Conservation (phyloP, 192 early-diverging fungal genomes). For the Pilobolus umbonatus region DNA sequence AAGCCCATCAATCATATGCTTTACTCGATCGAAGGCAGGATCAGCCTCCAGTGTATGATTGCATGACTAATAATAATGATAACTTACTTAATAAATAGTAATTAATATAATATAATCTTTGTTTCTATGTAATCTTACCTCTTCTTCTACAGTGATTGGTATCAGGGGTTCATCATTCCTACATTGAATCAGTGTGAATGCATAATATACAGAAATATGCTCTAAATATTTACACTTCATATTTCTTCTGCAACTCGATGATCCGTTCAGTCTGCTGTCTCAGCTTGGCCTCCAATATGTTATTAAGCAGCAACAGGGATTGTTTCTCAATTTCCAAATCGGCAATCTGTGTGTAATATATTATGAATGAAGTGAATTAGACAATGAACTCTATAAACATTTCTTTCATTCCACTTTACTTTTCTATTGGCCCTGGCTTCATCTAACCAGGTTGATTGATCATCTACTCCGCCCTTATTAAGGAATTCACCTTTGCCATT, state of each 20-base stretch:
- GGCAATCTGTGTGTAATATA: slow-evolving; percentile 21
- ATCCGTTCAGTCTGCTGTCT: slow-evolving; percentile 15
- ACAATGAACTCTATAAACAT: not conserved
- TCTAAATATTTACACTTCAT: slow-evolving; percentile 14
- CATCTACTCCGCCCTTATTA: slow-evolving; percentile 11
- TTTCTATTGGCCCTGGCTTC: slow-evolving; percentile 27
- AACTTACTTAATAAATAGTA: slow-evolving; percentile 3
- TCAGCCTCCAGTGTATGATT: slow-evolving; percentile 3
- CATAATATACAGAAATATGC: not conserved
- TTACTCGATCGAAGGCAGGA: slow-evolving; percentile 4
- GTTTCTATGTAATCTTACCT: slow-evolving; percentile 15
- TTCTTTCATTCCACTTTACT: slow-evolving; percentile 3
- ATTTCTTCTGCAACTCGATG: slow-evolving; percentile 22
- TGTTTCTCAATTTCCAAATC: slow-evolving; percentile 28
- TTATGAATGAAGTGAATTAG: not conserved
- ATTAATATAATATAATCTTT: not conserved
- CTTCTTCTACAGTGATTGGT: slow-evolving; percentile 21
- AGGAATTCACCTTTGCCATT: slow-evolving; percentile 32
- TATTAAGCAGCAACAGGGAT: slow-evolving; percentile 18
- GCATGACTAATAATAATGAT: slow-evolving; percentile 4
- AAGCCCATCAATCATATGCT: slow-evolving; percentile 3
- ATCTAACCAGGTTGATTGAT: slow-evolving; percentile 10
- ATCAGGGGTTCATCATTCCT: slow-evolving; percentile 28
- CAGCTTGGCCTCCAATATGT: slow-evolving; percentile 17
- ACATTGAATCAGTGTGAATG: not conserved